Conservation (phyloP, 2,329 filamentous ascomycete species). For the Chaetothyriales sp. region DNA sequence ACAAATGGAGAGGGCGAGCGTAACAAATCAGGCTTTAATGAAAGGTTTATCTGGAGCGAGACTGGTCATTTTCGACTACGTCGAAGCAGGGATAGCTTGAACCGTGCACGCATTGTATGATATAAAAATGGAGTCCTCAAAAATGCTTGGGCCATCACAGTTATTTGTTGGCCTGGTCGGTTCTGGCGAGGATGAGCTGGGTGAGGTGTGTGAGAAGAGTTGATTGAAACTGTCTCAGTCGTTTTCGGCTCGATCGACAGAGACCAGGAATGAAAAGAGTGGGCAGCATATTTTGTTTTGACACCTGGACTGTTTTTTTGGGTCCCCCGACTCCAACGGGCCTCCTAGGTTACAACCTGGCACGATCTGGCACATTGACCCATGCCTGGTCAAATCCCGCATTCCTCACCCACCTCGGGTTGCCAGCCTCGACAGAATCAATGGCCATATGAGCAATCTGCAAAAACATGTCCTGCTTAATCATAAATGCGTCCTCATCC, state of each 20-base stretch:
- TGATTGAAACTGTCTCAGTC: background rate
- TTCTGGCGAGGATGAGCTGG: background rate
- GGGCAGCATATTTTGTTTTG: too few relatives aligned
- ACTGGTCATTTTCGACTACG: background rate
- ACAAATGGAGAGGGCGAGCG: background rate
- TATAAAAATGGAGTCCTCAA: background rate
- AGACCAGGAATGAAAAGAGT: background rate
- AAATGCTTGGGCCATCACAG: background rate
- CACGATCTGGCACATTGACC: conserved; percentile 18
- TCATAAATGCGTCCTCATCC: conserved; percentile 21
- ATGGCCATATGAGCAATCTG: conserved; percentile 32
- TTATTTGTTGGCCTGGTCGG: background rate
- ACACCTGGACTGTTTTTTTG: too few relatives aligned
- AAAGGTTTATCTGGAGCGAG: background rate
- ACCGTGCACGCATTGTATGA: background rate
- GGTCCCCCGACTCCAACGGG: too few relatives aligned
- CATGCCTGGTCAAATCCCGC: conserved; percentile 32
- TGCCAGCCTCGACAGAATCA: conserved; percentile 19
- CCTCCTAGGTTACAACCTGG: too few relatives aligned
- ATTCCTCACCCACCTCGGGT: conserved; percentile 25
- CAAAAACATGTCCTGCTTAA: conserved; percentile 33
- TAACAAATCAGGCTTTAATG: background rate
- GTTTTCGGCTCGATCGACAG: too few relatives aligned
- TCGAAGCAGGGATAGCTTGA: background rate
- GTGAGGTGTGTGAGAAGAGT: background rate